These are phyloP conservation scores for Gynandropsis gynandra DNA, from an alignment of 345 rosid genomes.

Conservation along the genomic window DNA sequence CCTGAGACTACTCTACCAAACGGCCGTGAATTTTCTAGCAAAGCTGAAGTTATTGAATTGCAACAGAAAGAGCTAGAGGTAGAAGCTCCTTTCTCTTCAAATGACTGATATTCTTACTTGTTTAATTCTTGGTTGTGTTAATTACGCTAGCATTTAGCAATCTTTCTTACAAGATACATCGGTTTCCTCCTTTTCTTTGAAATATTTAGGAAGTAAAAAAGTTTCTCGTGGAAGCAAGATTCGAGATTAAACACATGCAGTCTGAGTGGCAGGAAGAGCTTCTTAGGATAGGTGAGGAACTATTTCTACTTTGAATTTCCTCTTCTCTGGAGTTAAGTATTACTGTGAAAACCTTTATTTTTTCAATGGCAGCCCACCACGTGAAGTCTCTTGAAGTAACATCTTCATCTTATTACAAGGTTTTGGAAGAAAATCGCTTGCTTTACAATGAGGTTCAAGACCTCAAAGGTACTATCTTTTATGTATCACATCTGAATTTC, in stretches of 20 bases:
- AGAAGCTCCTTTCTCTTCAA: neutral
- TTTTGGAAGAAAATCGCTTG: conserved; percentile 79
- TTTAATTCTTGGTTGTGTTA: neutral
- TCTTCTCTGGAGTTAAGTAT: conserved; percentile 1
- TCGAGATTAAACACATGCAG: conserved; percentile 54
- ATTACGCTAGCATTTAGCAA: neutral
- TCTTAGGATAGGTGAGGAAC: conserved; percentile 44
- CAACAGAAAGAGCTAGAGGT: conserved; percentile 76
- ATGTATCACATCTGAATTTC: neutral
- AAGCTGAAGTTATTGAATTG: conserved; percentile 35
- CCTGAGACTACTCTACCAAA: conserved; percentile 27
- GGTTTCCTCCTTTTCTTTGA: neutral
- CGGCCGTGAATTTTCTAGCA: conserved; percentile 24
- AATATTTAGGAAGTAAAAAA: conserved; percentile 51
- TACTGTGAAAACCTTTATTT: neutral
- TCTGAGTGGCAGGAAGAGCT: conserved; percentile 60
- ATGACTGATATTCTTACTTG: conserved; percentile 2
- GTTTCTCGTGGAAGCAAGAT: conserved; percentile 39
- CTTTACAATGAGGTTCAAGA: conserved; percentile 99
- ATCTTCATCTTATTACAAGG: conserved; percentile 69
- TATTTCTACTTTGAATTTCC: neutral
- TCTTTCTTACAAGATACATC: neutral
- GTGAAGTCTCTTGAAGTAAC: conserved; percentile 68
- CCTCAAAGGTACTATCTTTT: conserved; percentile 60
- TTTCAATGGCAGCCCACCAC: conserved; percentile 45